Percentiles rank a stretch among this genome's conserved stretches.
These are phyloP conservation scores for Populus deltoides DNA, from an alignment of 345 rosid genomes.

Conservation along the genomic window DNA sequence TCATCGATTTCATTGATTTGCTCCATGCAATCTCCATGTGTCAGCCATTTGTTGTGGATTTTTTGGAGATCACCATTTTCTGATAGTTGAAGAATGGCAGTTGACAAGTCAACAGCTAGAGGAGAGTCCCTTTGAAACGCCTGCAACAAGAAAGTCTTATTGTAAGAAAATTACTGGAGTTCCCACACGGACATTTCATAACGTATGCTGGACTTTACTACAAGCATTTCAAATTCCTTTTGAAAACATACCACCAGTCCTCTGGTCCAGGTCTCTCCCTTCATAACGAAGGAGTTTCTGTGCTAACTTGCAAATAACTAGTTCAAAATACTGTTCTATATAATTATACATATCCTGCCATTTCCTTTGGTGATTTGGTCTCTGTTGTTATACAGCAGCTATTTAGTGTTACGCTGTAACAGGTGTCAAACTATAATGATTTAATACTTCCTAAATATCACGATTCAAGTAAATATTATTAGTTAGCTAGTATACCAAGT, in stretches of 20 bases:
- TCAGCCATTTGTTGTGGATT: constrained; percentile 78
- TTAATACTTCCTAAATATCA: too few species aligned
- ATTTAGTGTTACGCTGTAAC: too few species aligned
- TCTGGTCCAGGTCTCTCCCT: too few species aligned
- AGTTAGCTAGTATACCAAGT: not conserved
- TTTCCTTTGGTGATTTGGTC: too few species aligned
- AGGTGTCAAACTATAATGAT: too few species aligned
- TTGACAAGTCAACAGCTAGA: constrained; percentile 82
- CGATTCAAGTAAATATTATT: not conserved
- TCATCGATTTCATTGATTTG: constrained; percentile 31
- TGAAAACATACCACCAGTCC: too few species aligned
- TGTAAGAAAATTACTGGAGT: not conserved
- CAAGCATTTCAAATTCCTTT: not conserved
- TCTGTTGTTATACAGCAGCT: too few species aligned
- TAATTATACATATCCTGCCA: too few species aligned
- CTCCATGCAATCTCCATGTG: constrained; percentile 40
- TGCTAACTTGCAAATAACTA: not conserved
- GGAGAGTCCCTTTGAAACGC: constrained; percentile 95
- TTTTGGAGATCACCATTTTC: constrained; percentile 83
- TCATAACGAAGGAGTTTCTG: not conserved
- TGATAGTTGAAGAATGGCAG: constrained; percentile 77
- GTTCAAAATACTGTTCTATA: not conserved
- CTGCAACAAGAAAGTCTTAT: constrained; percentile 36
- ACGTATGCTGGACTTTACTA: not conserved
- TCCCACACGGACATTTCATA: not conserved